Base-by-base conservation (phyloP, 2,329 filamentous ascomycete species). In the Trichoderma cornu-damae region DNA sequence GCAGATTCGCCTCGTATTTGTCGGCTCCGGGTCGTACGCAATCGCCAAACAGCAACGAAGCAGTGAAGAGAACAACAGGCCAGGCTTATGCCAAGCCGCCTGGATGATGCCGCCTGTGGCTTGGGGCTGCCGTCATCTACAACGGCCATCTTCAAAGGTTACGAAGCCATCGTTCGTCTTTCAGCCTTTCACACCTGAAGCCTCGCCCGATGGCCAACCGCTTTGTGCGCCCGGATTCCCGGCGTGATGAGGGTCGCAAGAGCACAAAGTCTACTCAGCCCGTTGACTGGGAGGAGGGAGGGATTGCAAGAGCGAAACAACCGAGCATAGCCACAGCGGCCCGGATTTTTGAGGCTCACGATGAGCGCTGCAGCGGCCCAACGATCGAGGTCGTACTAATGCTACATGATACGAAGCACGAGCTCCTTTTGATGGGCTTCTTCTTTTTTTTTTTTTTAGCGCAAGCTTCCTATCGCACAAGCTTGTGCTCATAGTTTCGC, bases 41-140 rank as follows among this genome's bases (percentile, higher is more conserved):
- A n/a, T n/a, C n/a, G n/a, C n/a, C n/a, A n/a, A n/a, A n/a, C n/a
- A n/a, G n/a, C n/a, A n/a, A n/a, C n/a, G n/a, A n/a, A n/a, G n/a
- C n/a, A n/a, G n/a, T n/a, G n/a, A n/a, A n/a, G n/a, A n/a, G n/a
- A n/a, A n/a, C n/a, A n/a, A n/a, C n/a, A n/a, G n/a, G n/a, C n/a
- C n/a, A 55, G 42, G 51, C 51, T 54, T 54, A 44, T 46, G 50
- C 50, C 50, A 53, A 53, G 38, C n/a, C 50, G 6, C n/a, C 24
- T 28, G 9, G 28, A 47, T 22, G 30, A 54, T 34, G 42, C 42
- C 51, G 51, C 20, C n/a, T 55, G 51, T 55, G 51, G 51, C 51
- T 55, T 55, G 42, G 51, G 16, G n/a, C n/a, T n/a, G n/a, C n/a
- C 8, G 35, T 51, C 51, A 32, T 44, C 35, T 37, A 28, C 16